These are phyloP conservation scores for Starmerella bacillaris DNA, from an alignment of 805 yeast genomes.

Conservation along the genomic window DNA sequence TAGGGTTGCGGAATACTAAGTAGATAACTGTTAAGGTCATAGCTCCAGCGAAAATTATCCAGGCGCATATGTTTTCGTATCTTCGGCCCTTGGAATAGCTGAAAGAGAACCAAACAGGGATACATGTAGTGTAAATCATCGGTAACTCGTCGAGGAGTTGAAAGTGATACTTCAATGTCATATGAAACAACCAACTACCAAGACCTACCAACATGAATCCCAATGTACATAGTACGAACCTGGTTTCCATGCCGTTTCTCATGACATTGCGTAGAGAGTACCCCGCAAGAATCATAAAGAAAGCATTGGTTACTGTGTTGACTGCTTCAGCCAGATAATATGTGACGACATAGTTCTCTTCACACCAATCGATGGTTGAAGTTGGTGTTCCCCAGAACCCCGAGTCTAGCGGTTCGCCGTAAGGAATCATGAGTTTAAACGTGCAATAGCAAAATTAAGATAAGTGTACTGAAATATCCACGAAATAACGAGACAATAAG, in stretches of 20 bases:
- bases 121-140: constrained; percentile 94
- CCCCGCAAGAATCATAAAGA: constrained; percentile 35
- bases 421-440: constrained; percentile 2
- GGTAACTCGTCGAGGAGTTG: constrained; percentile 91
- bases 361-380: constrained; percentile 98
- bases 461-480: background rate
- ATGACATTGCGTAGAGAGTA: constrained; percentile 46
- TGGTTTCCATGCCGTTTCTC: constrained; percentile 41
- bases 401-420: constrained; percentile 7
- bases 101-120: constrained; percentile 75
- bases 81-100: constrained; percentile 33
- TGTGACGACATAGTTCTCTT: constrained; percentile 81
- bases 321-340: constrained; percentile 77
- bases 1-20: constrained; percentile 58
- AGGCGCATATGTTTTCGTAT: constrained; percentile 30
- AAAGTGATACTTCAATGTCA: constrained; percentile 78
- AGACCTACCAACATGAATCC: constrained; percentile 84
- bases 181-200: constrained; percentile 90
- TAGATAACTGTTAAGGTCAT: constrained; percentile 51
- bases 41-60: constrained; percentile 36
- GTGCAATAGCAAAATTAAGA: background rate
- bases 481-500: background rate
- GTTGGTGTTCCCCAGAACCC: constrained; percentile 32
- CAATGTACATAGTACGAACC: constrained; percentile 52
- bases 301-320: constrained; percentile 63